phyloP scores from a whole-genome alignment of 441 rosid species.

The Biscutella laevigata region DNA sequence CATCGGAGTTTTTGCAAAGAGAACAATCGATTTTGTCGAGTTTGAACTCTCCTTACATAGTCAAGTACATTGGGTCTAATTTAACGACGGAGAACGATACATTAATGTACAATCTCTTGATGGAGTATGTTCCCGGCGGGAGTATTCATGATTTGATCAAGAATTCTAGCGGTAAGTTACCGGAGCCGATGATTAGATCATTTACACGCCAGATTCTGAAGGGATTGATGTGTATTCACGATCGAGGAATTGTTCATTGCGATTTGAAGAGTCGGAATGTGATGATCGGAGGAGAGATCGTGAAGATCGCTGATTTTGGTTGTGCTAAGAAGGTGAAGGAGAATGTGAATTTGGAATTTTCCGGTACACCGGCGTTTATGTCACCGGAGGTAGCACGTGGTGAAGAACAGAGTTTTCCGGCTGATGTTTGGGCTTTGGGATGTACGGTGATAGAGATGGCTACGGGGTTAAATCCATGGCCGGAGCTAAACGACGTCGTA shows the following conservation, averaged over 20 bases:
- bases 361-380: conserved; percentile 95
- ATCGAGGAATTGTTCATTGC: conserved; percentile 54
- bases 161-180: conserved; percentile 47
- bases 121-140: conserved; percentile 65
- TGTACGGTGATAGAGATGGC: conserved; percentile 76
- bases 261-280: conserved; percentile 52
- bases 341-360: conserved; percentile 24
- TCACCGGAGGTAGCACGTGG: conserved; percentile 86
- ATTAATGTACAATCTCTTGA: conserved; percentile 44
- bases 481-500: conserved; percentile 45
- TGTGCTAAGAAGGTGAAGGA: conserved; percentile 39
- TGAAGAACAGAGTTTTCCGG: conserved; percentile 57
- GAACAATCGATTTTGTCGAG: conserved; percentile 48
- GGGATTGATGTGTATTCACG: conserved; percentile 60
- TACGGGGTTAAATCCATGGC: conserved; percentile 68
- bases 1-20: conserved; percentile 43
- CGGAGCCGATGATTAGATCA: conserved; percentile 40
- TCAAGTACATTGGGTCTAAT: conserved; percentile 48
- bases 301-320: conserved; percentile 65
- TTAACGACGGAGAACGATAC: conserved; percentile 30
- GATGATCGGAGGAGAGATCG: conserved; percentile 35
- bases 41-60: conserved; percentile 49
- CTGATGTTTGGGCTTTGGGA: conserved; percentile 83
- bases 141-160: conserved; percentile 48
- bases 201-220: conserved; percentile 36